Evolutionary conservation across 2,329 filamentous ascomycete genomes (phyloP).

Genomic region (Hypomyces rosellus): DNA sequence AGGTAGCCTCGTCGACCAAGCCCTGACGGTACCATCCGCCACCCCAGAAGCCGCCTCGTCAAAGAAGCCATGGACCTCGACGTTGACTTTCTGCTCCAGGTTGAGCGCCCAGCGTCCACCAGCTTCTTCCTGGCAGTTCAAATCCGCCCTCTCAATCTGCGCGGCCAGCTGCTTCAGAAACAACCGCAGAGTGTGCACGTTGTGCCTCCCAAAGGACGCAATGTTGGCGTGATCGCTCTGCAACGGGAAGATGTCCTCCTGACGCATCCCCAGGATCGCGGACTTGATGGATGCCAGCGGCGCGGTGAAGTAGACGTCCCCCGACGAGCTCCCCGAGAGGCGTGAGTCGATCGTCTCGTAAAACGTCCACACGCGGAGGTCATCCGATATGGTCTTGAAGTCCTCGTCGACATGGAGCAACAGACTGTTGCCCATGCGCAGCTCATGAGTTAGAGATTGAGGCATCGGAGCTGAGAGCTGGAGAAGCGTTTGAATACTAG

Average conservation of each 20-base stretch:
- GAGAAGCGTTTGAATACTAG: conserved; percentile 47
- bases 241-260: conserved; percentile 46
- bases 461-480: conserved; percentile 47
- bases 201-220: conserved; percentile 46
- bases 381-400: conserved; percentile 51
- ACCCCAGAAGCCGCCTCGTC: conserved; percentile 24
- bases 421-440: conserved; percentile 44
- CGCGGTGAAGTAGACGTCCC: conserved; percentile 51
- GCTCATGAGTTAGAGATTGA: conserved; percentile 40
- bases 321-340: conserved; percentile 37
- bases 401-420: conserved; percentile 46
- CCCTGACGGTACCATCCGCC: conserved; percentile 31
- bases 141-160: conserved; percentile 28
- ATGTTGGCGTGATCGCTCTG: conserved; percentile 51
- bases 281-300: conserved; percentile 54
- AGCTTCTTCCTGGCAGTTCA: conserved; percentile 19
- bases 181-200: conserved; percentile 40
- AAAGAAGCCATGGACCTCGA: conserved; percentile 55
- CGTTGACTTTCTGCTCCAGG: conserved; percentile 46
- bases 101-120: conserved; percentile 38
- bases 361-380: conserved; percentile 56
- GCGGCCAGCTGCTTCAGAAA: conserved; percentile 30
- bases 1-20: conserved; percentile 46
- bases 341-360: conserved; percentile 57
- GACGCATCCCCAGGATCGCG: conserved; percentile 43